These are phyloP conservation scores for Chaetomiaceae sp. DNA, from an alignment of 2,329 filamentous ascomycete genomes.

Conservation along the genomic window DNA sequence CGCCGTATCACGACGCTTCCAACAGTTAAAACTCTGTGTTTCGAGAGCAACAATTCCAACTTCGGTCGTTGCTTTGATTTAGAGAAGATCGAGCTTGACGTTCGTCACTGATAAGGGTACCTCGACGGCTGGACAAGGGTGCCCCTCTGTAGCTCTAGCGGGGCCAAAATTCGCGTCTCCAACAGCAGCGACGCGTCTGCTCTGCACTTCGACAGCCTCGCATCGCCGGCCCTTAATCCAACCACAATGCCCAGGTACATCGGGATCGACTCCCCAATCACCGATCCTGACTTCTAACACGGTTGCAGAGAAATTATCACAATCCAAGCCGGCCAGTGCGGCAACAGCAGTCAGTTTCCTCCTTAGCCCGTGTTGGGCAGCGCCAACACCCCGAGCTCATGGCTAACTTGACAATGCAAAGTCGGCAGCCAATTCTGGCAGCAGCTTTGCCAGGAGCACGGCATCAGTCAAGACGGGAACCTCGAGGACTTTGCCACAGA, in stretches of 20 bases:
- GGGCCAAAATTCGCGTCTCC: conserved; percentile 24
- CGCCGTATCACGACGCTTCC: too few relatives aligned
- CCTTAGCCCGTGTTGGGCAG: background rate
- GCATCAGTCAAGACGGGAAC: conserved; percentile 95
- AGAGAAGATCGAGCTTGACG: too few relatives aligned
- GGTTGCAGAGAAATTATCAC: conserved; percentile 89
- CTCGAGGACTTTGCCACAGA: conserved; percentile 97
- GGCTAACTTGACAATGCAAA: conserved; percentile 35
- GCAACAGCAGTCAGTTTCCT: conserved; percentile 84
- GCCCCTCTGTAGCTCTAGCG: conserved; percentile 18
- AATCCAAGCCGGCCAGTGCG: conserved; percentile 97
- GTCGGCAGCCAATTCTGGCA: conserved; percentile 99
- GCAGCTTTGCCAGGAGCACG: conserved; percentile 95
- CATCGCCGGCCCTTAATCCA: conserved; percentile 19
- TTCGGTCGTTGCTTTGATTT: too few relatives aligned
- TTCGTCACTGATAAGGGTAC: background rate
- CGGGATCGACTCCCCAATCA: background rate
- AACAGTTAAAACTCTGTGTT: too few relatives aligned
- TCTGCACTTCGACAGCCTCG: background rate
- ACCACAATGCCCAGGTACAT: conserved; percentile 34
- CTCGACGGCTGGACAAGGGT: conserved; percentile 10
- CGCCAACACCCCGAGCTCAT: conserved; percentile 29
- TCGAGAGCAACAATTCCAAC: too few relatives aligned
- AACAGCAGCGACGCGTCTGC: conserved; percentile 20
- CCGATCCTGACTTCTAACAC: conserved; percentile 11